These are phyloP conservation scores for Calonectria pseudoturangicola DNA, from an alignment of 2,329 filamentous ascomycete species.

Conservation along the genomic window DNA sequence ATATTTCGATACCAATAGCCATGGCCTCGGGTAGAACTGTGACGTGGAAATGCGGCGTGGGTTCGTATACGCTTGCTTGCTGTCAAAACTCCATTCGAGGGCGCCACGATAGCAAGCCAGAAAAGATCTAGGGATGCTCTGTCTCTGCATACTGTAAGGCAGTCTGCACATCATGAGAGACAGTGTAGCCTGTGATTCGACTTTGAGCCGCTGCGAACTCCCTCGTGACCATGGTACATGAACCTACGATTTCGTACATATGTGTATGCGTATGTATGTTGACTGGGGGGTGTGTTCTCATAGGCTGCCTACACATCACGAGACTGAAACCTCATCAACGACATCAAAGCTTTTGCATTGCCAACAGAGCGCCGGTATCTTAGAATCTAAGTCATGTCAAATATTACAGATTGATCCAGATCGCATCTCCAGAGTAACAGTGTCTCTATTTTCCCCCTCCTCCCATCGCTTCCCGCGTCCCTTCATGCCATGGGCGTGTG, in stretches of 20 bases:
- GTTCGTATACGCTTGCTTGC: not conserved
- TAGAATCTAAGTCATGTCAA: not conserved
- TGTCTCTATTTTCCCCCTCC: not conserved
- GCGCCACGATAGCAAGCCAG: conserved; percentile 10
- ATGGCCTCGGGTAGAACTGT: not conserved
- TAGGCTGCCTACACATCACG: not conserved
- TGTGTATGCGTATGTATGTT: not conserved
- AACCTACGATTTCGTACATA: not conserved
- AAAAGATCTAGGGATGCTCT: conserved; percentile 1
- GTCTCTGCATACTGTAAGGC: conserved; percentile 17
- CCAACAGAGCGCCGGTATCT: not conserved
- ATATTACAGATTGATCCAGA: not conserved
- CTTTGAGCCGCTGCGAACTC: not conserved
- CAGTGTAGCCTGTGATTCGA: not conserved
- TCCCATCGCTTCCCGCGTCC: conserved; percentile 5
- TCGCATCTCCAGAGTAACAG: conserved; percentile 6
- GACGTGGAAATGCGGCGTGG: not conserved
- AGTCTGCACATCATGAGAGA: conserved; percentile 10
- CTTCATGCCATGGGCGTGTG: conserved; percentile 1
- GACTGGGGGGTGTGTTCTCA: conserved; percentile 7
- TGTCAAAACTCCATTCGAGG: not conserved
- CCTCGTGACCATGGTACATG: not conserved
- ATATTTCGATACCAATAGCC: not conserved
- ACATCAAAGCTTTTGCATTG: conserved; percentile 4
- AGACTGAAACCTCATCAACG: not conserved